Evolutionary conservation across 805 yeast genomes (phyloP).

Genomic region (Wickerhamomyces silvicola): DNA sequence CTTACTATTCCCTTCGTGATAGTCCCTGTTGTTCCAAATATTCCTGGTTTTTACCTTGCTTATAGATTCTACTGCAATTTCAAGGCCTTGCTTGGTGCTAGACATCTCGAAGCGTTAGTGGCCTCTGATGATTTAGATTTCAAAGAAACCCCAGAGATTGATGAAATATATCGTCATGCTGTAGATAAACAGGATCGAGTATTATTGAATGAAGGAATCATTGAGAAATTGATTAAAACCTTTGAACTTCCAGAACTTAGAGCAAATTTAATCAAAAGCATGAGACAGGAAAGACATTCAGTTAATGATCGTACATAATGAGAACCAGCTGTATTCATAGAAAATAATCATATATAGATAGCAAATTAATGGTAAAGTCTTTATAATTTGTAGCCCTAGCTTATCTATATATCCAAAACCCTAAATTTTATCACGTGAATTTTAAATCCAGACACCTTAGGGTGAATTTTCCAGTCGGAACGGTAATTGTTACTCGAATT

Average conservation of each 20-base stretch:
- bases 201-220: conserved; percentile 38
- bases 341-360: no score
- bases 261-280: conserved; percentile 42
- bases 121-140: conserved; percentile 34
- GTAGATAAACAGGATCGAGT: conserved; percentile 21
- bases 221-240: conserved; percentile 37
- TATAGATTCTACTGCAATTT: conserved; percentile 81
- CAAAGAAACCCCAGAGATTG: conserved; percentile 26
- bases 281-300: conserved; percentile 42
- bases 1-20: conserved; percentile 73
- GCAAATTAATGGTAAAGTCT: no score
- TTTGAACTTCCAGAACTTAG: conserved; percentile 40
- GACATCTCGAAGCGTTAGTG: conserved; percentile 56
- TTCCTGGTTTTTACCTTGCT: conserved; percentile 83
- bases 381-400: no score
- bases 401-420: no score
- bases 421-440: no score
- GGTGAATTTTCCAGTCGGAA: no score
- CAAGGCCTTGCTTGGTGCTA: conserved; percentile 70
- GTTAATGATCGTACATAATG: not conserved
- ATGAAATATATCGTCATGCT: conserved; percentile 19
- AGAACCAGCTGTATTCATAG: not conserved
- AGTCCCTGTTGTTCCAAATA: conserved; percentile 82
- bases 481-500: no score
- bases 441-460: no score